Conservation (phyloP, 371 early-diverging fungal species). For the Mortierella sp. region DNA sequence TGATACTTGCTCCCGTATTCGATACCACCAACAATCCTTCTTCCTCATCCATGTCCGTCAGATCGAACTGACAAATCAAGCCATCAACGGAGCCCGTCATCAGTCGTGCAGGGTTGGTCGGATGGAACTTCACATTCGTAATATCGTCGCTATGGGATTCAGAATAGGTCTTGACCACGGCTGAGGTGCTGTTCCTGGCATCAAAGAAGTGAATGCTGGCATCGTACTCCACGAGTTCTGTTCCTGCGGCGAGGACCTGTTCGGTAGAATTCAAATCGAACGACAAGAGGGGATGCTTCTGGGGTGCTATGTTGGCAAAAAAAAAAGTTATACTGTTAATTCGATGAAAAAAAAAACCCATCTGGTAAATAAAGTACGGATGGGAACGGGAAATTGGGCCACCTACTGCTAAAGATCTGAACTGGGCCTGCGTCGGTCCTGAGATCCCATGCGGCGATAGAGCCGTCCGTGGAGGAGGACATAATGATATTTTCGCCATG, state of each 20-base stretch:
- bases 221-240: constrained; percentile 71
- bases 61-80: constrained; percentile 78
- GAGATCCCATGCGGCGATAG: constrained; percentile 79
- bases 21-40: constrained; percentile 87
- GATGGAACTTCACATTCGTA: constrained; percentile 89
- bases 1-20: constrained; percentile 84
- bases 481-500: constrained; percentile 71
- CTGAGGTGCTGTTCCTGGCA: constrained; percentile 31
- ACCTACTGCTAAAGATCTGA: constrained; percentile 71
- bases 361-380: too few species aligned
- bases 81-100: constrained; percentile 84
- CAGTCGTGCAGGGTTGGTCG: constrained; percentile 65
- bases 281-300: constrained; percentile 67
- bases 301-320: constrained; percentile 45
- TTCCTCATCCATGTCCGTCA: constrained; percentile 83
- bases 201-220: constrained; percentile 84
- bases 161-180: constrained; percentile 66
- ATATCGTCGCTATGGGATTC: constrained; percentile 94
- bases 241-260: constrained; percentile 77
- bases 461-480: constrained; percentile 72
- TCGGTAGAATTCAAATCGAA: constrained; percentile 77
- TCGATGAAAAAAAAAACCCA: too few species aligned
- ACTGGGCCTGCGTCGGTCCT: constrained; percentile 62
- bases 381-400: too few species aligned
- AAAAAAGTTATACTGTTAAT: not conserved